These are phyloP conservation scores for Trichoderma brevicompactum DNA, from an alignment of 2,329 filamentous ascomycete species.

Conservation along the genomic window DNA sequence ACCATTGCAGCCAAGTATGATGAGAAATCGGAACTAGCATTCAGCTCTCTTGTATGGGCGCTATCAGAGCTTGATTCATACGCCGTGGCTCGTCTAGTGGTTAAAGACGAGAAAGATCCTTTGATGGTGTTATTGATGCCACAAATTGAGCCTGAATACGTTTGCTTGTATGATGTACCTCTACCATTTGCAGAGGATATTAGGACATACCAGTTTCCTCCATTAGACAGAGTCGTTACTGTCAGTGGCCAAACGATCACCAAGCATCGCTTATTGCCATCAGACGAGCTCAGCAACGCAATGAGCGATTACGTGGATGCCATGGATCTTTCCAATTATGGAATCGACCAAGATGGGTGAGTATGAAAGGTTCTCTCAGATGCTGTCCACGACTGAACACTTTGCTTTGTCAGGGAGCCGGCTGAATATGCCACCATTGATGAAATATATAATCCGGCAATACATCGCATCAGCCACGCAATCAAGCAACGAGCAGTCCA, in stretches of 20 bases:
- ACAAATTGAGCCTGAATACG: conserved; percentile 74
- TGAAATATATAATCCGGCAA: conserved; percentile 78
- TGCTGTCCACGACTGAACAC: not conserved
- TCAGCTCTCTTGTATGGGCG: conserved; percentile 89
- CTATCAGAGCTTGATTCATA: conserved; percentile 84
- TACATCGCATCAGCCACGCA: conserved; percentile 89
- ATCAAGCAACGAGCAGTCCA: conserved; percentile 81
- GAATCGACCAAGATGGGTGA: conserved; percentile 75
- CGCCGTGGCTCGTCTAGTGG: conserved; percentile 82
- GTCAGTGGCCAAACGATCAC: conserved; percentile 80
- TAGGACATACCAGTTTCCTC: conserved; percentile 87
- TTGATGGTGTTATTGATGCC: conserved; percentile 78
- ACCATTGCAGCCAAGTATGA: conserved; percentile 79
- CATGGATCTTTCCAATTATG: conserved; percentile 81
- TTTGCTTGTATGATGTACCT: conserved; percentile 87
- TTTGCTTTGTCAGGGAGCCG: conserved; percentile 42
- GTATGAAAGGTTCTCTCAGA: conserved; percentile 32
- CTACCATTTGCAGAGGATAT: conserved; percentile 94
- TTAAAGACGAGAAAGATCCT: conserved; percentile 81
- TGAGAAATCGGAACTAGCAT: conserved; percentile 78
- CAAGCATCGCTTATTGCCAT: conserved; percentile 83
- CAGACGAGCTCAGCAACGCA: conserved; percentile 70
- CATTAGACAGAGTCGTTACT: conserved; percentile 84
- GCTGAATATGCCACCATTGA: conserved; percentile 77
- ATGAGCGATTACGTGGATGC: conserved; percentile 93